phyloP scores from a whole-genome alignment of 2,329 filamentous ascomycete species.

The Teratosphaeria viscida region DNA sequence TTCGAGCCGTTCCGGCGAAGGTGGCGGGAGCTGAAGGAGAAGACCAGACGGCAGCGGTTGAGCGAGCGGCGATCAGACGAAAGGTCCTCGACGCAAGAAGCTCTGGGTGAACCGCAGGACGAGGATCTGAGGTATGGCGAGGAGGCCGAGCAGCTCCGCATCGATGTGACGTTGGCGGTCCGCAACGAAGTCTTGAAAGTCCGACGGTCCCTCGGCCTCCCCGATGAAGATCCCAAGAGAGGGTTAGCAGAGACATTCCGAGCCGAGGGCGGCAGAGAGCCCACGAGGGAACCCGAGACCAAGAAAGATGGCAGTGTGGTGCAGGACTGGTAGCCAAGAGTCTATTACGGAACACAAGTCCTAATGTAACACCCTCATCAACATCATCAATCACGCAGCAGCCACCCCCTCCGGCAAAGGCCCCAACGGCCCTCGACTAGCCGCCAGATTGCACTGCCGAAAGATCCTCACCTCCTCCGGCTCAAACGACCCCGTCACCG shows the following conservation, averaged over 20 bases:
- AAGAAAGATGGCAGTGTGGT: slow-evolving; percentile 53
- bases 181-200: slow-evolving; percentile 73
- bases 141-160: slow-evolving; percentile 68
- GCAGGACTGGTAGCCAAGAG: slow-evolving; percentile 31
- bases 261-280: slow-evolving; percentile 38
- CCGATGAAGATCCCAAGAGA: slow-evolving; percentile 69
- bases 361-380: background rate
- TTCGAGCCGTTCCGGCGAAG: slow-evolving; percentile 67
- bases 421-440: slow-evolving; percentile 46
- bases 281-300: slow-evolving; percentile 38
- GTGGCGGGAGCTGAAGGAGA: slow-evolving; percentile 60
- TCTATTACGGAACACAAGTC: background rate
- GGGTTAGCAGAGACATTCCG: slow-evolving; percentile 75
- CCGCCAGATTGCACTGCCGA: slow-evolving; percentile 70
- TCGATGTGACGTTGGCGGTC: slow-evolving; percentile 69
- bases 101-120: slow-evolving; percentile 52
- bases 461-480: slow-evolving; percentile 66
- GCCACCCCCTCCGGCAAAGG: slow-evolving; percentile 22
- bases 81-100: slow-evolving; percentile 6
- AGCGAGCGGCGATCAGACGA: background rate
- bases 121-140: slow-evolving; percentile 55
- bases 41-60: slow-evolving; percentile 34
- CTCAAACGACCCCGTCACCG: slow-evolving; percentile 63
- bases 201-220: slow-evolving; percentile 58
- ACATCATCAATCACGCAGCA: background rate